phyloP scores from a whole-genome alignment of 1,284 basidiomycete species.

The Melampsora americana region DNA sequence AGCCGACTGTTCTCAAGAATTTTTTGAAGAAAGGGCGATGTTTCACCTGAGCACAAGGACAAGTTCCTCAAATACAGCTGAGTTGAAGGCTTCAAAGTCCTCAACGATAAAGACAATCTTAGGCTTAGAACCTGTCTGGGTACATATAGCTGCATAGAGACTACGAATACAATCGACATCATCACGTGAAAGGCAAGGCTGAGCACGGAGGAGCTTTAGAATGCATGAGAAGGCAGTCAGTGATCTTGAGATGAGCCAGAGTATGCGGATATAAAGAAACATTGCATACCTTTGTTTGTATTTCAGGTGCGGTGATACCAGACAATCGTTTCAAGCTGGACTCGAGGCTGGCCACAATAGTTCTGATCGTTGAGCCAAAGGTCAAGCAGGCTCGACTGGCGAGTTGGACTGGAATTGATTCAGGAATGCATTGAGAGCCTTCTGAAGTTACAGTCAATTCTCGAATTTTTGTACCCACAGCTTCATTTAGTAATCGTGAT shows the following conservation, averaged over 20 bases:
- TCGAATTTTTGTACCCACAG: conserved; percentile 9
- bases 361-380: conserved; percentile 27
- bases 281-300: too few relatives aligned
- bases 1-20: background rate
- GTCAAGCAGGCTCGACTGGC: conserved; percentile 30
- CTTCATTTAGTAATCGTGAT: conserved; percentile 22
- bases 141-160: conserved; percentile 11
- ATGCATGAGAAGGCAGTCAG: too few relatives aligned
- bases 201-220: conserved; percentile 3
- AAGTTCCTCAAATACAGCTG: conserved; percentile 26
- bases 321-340: conserved; percentile 6
- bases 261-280: too few relatives aligned
- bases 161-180: conserved; percentile 35
- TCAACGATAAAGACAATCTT: conserved; percentile 32
- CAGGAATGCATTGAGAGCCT: background rate
- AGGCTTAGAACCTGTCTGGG: background rate
- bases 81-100: conserved; percentile 36
- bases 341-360: conserved; percentile 23
- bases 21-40: background rate
- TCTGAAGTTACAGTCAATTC: too few relatives aligned
- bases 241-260: too few relatives aligned
- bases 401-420: conserved; percentile 34
- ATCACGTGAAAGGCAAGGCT: conserved; percentile 22
- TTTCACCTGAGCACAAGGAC: conserved; percentile 32
- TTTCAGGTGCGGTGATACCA: background rate